Conservation (phyloP, 23 red algal genomes). For the Gracilaria caudata region DNA sequence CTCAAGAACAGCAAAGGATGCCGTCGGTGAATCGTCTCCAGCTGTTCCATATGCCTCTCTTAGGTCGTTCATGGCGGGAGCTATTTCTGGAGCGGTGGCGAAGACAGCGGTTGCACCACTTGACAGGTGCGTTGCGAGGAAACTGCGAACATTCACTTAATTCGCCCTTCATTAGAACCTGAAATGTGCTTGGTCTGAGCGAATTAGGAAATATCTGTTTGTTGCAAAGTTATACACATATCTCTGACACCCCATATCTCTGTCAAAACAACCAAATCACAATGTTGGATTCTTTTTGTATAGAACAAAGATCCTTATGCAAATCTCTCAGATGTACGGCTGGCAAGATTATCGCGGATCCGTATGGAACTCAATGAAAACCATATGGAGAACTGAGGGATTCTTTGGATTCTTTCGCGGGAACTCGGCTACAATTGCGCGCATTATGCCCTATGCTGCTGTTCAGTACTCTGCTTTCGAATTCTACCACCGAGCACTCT, state of each 20-base stretch:
- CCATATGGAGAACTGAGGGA: slow-evolving; percentile 72
- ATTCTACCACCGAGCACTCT: slow-evolving; percentile 69
- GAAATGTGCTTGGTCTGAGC: not conserved
- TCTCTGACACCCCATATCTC: slow-evolving; percentile 3
- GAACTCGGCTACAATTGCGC: slow-evolving; percentile 82
- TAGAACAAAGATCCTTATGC: slow-evolving; percentile 92
- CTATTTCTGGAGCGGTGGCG: slow-evolving; percentile 82
- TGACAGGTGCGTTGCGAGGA: slow-evolving; percentile 55
- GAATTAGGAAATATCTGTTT: not conserved
- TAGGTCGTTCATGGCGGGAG: slow-evolving; percentile 79
- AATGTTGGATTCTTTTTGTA: not conserved
- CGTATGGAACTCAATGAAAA: slow-evolving; percentile 52
- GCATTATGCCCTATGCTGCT: slow-evolving; percentile 94
- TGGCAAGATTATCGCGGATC: slow-evolving; percentile 59
- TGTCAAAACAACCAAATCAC: not conserved
- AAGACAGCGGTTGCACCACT: slow-evolving; percentile 94
- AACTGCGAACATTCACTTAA: not conserved
- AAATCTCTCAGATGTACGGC: slow-evolving; percentile 85
- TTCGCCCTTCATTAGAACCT: not conserved
- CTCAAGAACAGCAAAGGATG: slow-evolving; percentile 16
- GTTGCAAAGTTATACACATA: not conserved
- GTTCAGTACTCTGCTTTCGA: slow-evolving; percentile 93
- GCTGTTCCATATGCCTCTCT: slow-evolving; percentile 63
- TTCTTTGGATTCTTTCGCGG: slow-evolving; percentile 87
- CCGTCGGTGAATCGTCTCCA: not conserved